phyloP scores from a whole-genome alignment of 106 monocot genomes.

The Phalaenopsis aphrodite region DNA sequence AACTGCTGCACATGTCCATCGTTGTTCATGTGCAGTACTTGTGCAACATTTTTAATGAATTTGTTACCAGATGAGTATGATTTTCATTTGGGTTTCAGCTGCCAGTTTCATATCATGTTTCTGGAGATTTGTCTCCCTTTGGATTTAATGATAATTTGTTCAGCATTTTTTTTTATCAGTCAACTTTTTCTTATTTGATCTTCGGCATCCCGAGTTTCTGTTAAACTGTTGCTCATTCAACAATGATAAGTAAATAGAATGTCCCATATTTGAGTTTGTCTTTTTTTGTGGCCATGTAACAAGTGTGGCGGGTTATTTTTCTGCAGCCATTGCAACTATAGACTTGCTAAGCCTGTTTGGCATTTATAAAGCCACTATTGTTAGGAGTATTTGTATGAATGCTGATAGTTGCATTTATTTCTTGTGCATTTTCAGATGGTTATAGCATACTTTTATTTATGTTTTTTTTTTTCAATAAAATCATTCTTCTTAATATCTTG shows the following conservation, averaged over 20 bases:
- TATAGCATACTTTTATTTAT: not conserved
- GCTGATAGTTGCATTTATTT: not conserved
- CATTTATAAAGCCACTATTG: not conserved
- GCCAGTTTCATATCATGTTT: not conserved
- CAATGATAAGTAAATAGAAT: not conserved
- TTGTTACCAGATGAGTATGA: not conserved
- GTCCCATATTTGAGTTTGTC: not conserved
- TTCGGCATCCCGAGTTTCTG: not conserved
- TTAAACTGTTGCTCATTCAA: not conserved
- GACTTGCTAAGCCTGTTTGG: not conserved
- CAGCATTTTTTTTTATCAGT: not conserved
- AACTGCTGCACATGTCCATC: not conserved
- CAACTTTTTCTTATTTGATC: constrained; percentile 1
- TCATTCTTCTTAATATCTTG: not conserved
- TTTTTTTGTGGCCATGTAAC: not conserved
- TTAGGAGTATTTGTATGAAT: not conserved
- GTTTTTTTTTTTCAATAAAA: not conserved
- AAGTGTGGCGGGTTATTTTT: not conserved
- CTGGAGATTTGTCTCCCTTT: not conserved
- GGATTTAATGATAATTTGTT: not conserved
- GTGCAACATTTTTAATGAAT: not conserved
- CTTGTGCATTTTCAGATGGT: not conserved
- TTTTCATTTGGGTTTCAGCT: not conserved
- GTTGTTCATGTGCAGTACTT: not conserved
- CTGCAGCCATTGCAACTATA: not conserved